A percentile compares a stretch with the other conserved stretches of the same genome.
These are phyloP conservation scores for Nannochloropsis salina DNA, from an alignment of 108 stramenopile genomes.

Conservation along the genomic window DNA sequence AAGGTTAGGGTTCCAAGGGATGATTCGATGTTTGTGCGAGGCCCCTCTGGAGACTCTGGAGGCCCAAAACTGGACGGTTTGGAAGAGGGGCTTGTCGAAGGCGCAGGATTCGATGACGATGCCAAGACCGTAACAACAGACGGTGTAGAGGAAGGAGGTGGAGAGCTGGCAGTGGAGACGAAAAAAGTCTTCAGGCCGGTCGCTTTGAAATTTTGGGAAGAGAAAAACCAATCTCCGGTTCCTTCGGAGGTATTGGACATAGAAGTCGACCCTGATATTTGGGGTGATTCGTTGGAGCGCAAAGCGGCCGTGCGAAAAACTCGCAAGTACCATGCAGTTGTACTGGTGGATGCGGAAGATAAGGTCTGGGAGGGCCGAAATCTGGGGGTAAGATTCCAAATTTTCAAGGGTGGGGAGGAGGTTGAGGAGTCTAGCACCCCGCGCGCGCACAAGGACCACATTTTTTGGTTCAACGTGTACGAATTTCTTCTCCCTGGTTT, in stretches of 20 bases:
- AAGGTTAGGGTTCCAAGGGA: neutral
- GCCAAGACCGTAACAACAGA: slow-evolving; percentile 27
- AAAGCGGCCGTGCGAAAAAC: slow-evolving; percentile 5
- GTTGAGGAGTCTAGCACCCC: neutral
- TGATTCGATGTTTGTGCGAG: neutral
- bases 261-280: slow-evolving; percentile 30
- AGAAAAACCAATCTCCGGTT: slow-evolving; percentile 25
- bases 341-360: neutral
- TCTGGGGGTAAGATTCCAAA: neutral
- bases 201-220: slow-evolving; percentile 26
- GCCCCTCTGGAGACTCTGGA: neutral
- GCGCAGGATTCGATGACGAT: neutral
- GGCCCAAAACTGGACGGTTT: neutral
- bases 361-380: neutral
- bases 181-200: neutral
- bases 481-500: neutral
- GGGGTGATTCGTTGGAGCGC: slow-evolving; percentile 9
- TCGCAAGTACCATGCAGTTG: slow-evolving; percentile 1
- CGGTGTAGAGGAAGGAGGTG: slow-evolving; percentile 25
- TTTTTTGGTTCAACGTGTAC: slow-evolving; percentile 9
- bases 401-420: slow-evolving; percentile 19
- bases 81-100: slow-evolving; percentile 12
- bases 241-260: slow-evolving; percentile 20
- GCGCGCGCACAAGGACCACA: neutral
- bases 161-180: slow-evolving; percentile 14